These are phyloP conservation scores for Penicillium glabrum DNA, from an alignment of 2,329 filamentous ascomycete genomes.

Conservation along the genomic window DNA sequence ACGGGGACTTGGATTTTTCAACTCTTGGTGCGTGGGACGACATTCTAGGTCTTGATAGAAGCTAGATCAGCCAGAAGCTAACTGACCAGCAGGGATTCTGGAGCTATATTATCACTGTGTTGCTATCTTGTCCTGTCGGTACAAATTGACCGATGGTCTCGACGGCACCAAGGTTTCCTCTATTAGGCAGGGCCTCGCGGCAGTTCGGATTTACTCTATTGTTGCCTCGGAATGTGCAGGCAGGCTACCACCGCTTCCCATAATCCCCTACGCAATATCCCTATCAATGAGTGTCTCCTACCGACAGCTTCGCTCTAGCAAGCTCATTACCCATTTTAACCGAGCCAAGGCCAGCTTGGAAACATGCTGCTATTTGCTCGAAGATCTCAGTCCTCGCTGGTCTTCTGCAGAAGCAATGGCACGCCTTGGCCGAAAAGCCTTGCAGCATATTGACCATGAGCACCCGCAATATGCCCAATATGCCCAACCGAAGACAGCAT, in stretches of 20 bases:
- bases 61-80: not conserved
- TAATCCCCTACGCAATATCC: slow-evolving; percentile 57
- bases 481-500: not conserved
- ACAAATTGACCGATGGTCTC: slow-evolving; percentile 32
- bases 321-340: slow-evolving; percentile 41
- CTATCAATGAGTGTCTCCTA: slow-evolving; percentile 59
- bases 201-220: slow-evolving; percentile 56
- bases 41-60: not conserved
- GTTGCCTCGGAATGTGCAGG: slow-evolving; percentile 48
- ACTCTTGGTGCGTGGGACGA: slow-evolving; percentile 25
- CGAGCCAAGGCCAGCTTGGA: slow-evolving; percentile 38
- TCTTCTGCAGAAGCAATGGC: slow-evolving; percentile 45
- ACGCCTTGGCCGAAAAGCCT: slow-evolving; percentile 38
- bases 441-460: slow-evolving; percentile 31
- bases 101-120: slow-evolving; percentile 59
- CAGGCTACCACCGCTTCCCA: slow-evolving; percentile 52
- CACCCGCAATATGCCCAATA: slow-evolving; percentile 1
- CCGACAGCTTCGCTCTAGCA: slow-evolving; percentile 55
- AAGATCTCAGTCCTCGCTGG: slow-evolving; percentile 36
- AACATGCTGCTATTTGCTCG: slow-evolving; percentile 36
- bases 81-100: slow-evolving; percentile 42
- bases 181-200: slow-evolving; percentile 55
- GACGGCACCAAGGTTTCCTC: slow-evolving; percentile 52
- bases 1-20: slow-evolving; percentile 27
- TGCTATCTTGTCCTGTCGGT: slow-evolving; percentile 57